Evolutionary conservation across 805 yeast genomes (phyloP), one percentile per base, ranked within the genome.

Genomic region (Sugiyamaella smithiae): DNA sequence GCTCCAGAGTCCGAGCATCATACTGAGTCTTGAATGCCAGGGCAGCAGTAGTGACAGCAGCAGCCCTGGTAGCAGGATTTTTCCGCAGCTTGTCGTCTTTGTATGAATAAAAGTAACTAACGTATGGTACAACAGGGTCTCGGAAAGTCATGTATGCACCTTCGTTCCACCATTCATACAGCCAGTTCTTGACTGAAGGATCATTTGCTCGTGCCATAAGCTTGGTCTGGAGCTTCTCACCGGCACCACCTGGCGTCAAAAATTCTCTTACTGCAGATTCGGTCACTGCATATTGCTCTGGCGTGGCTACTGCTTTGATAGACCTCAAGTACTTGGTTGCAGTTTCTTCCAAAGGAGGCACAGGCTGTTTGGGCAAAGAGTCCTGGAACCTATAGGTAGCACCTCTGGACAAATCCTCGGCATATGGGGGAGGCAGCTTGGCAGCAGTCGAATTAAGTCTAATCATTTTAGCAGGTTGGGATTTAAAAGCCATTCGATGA

Each of bases 121-220:
- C 96, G 63, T 82, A 90, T 9, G 98, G 97, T 22, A 87, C 86
- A n/a, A 91, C 86, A 0, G 98, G 96, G 67, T 88, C 98, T 57
- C 93, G 77, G 71, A 88, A 90, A 35, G 85, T 81, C 73, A 91
- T 73, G 69, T 91, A 91, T 17, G 97, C 96, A 57, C 85, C 87
- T 60, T 86, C 85, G 67, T 91, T 96, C 99, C 99, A 91, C 76
- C 84, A 88, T 52, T 80, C 84, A 41, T 85, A 78, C 60, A 91
- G 75, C 99, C 99, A 91, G 67, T 91, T 91, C 63, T 88, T 83
- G 49, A 69, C 72, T 46, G 62, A 69, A 53, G 80, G 78, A 45
- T 68, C 75, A 25, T 68, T 58, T 23, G 91, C 83, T 57, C 80
- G 79, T 22, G 74, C 70, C 31, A 67, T 61, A 45, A 91, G 75